Evolutionary conservation across 805 yeast genomes (phyloP), one percentile per base, ranked within the genome.

Genomic region (Candida sanyiensis): DNA sequence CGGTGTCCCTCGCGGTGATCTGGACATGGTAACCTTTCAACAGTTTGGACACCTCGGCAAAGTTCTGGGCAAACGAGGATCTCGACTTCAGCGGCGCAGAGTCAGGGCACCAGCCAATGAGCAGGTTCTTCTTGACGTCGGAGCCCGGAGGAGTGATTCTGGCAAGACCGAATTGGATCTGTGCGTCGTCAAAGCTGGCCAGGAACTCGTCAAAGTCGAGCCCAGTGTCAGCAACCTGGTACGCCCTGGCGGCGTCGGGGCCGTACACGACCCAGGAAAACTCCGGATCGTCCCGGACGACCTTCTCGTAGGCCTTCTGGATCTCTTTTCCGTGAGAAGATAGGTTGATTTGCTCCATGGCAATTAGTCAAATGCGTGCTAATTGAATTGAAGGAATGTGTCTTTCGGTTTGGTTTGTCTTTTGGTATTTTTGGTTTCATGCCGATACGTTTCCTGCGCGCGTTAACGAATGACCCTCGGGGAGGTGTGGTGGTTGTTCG

Each of bases 51-150:
- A 84, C 83, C 28, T 80, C 84, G 28, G 85, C 87, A 49, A 83
- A 80, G 60, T 83, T 84, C 44, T 77, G 64, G 20, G 90, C 88
- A 62, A 80, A 84, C 2, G 88, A 79, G 33, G 85, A 73, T 51
- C 87, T 74, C 20, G 81, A 69, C 56, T 80, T 83, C 56, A 69
- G 70, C 47, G 97, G 95, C 17, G 95, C 89, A 40, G 90, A 85
- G 61, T 93, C 97, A 6, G 98, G 98, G 64, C 95, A 85, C 96
- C 96, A 90, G 37, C 97, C 97, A 27, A 93, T 70, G 34, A 93
- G 67, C 23, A 90, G 73, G 48, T 85, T 69, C 67, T 93, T 93
- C 54, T 76, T 74, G 25, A 93, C 89, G 50, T 84, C 93, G 4
- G 95, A 83, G n/a, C 93, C 94, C 40, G 90, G 90, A 40, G 90